phyloP scores from a whole-genome alignment of 371 early-diverging fungal species.

The Actinomucor elegans region DNA sequence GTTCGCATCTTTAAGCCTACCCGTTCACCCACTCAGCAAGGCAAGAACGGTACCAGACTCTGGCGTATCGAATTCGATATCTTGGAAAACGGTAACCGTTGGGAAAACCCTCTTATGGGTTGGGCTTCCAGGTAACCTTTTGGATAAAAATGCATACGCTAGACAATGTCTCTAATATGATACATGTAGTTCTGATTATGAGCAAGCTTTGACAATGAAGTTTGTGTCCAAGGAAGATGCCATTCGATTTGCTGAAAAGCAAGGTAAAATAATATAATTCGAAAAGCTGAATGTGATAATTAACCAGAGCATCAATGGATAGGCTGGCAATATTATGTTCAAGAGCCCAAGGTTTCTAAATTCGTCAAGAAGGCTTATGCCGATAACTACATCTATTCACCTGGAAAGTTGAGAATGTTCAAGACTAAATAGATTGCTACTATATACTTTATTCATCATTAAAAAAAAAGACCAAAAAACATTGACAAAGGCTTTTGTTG shows the following conservation, averaged over 20 bases:
- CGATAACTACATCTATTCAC: conserved; percentile 86
- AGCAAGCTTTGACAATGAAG: conserved; percentile 84
- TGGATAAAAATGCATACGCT: not conserved
- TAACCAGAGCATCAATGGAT: not conserved
- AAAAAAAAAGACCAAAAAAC: too few species aligned
- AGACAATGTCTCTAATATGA: not conserved
- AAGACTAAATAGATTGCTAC: conserved; percentile 75
- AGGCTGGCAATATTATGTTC: conserved; percentile 86
- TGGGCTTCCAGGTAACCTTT: conserved; percentile 84
- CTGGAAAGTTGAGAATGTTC: conserved; percentile 74
- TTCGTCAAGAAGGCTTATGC: conserved; percentile 85
- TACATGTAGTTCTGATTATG: conserved; percentile 68
- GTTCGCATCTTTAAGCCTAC: conserved; percentile 87
- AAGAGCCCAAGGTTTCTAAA: conserved; percentile 75
- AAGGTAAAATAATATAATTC: conserved; percentile 56
- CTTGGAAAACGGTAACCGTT: conserved; percentile 73
- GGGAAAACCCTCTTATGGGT: conserved; percentile 94
- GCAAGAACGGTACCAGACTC: conserved; percentile 70
- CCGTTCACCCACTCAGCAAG: conserved; percentile 86
- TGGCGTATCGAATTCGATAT: conserved; percentile 91
- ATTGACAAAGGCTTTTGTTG: too few species aligned
- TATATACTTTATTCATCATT: too few species aligned
- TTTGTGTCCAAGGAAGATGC: conserved; percentile 89
- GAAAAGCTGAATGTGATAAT: not conserved
- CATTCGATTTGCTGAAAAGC: conserved; percentile 89